Base-by-base conservation (phyloP, 306 rosid genomes). In the Dalbergia cochinchinensis region DNA sequence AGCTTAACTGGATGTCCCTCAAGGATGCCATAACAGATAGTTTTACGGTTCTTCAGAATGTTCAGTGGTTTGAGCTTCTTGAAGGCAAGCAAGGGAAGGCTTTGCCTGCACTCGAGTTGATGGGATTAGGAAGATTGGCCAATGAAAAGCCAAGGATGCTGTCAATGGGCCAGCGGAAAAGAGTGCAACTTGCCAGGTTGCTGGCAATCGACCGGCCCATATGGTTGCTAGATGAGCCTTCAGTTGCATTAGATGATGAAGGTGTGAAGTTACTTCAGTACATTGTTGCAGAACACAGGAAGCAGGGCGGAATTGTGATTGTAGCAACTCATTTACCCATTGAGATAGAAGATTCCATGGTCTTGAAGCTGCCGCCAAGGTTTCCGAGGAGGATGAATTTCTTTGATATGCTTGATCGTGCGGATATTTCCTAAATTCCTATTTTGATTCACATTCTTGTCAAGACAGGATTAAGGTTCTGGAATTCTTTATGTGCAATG, bases 151-250 rank as follows among this genome's bases (percentile, higher is more conserved):
- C 97, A 26, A 92, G 83, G 84, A 84, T 90, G 91, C 60, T 94
- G 20, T 94, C 98, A 7, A 92, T 90, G 96, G 98, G 98, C 16
- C 96, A 92, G 73, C 83, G 97, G 60, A 94, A 92, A 79, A 86
- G 98, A 78, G 53, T 94, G 83, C 98, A 94, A 84, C 89, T 92
- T 31, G 98, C 98, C 9, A 90, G 98, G 65, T 71, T 92, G 85
- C 86, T 94, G 50, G 98, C 98, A 15, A 80, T 94, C 1, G 94
- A 94, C 63, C 90, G 97, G 51, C 98, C 96, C 18, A 94, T 94
- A 53, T 94, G 97, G 98, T 77, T 94, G 88, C 90, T 92, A 1
- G 97, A 94, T 37, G 98, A 94, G 89, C 97, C 97, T 75, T 94
- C 97, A 2, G 96, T 94, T 78, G 98, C 97, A 13, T 85, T 94